These are phyloP conservation scores for Apiospora pterosperma DNA, from an alignment of 2,329 filamentous ascomycete species.

Conservation along the genomic window DNA sequence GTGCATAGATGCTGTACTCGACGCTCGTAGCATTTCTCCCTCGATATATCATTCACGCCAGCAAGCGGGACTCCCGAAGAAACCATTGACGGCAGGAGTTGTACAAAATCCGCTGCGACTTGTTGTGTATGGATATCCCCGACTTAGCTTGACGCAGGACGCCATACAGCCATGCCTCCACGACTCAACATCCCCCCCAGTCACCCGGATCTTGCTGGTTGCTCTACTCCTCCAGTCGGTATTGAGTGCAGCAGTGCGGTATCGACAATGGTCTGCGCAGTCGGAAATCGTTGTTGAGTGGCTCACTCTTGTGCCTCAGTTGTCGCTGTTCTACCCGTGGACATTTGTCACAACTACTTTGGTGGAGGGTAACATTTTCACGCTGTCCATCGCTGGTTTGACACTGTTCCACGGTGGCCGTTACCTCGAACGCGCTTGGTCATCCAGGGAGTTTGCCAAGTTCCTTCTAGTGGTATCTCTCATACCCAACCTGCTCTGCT, in stretches of 20 bases:
- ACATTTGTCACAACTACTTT: constrained; percentile 82
- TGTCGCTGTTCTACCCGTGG: constrained; percentile 88
- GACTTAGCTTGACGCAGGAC: not conserved
- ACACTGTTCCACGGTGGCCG: constrained; percentile 89
- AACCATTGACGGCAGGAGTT: not conserved
- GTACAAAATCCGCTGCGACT: not conserved
- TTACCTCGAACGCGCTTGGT: constrained; percentile 96
- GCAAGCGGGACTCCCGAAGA: not conserved
- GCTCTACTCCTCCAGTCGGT: constrained; percentile 73
- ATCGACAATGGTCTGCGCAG: constrained; percentile 63
- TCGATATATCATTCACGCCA: not conserved
- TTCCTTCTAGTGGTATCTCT: constrained; percentile 76
- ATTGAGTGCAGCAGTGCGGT: constrained; percentile 76
- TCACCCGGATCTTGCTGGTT: constrained; percentile 79
- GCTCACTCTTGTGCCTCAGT: constrained; percentile 79
- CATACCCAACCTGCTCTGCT: constrained; percentile 75
- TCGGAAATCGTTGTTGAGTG: constrained; percentile 75
- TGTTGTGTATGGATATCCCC: not conserved
- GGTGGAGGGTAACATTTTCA: constrained; percentile 91
- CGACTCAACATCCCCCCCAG: constrained; percentile 89
- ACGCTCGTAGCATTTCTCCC: not conserved
- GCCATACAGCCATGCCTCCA: constrained; percentile 57
- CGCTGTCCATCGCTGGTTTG: constrained; percentile 69
- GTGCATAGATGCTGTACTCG: not conserved
- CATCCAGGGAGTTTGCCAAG: constrained; percentile 85